A percentile compares a stretch with the other conserved stretches of the same genome.
Evolutionary conservation across 1,139 yeast genomes (phyloP).

Genomic region (Sporopachydermia cereana): DNA sequence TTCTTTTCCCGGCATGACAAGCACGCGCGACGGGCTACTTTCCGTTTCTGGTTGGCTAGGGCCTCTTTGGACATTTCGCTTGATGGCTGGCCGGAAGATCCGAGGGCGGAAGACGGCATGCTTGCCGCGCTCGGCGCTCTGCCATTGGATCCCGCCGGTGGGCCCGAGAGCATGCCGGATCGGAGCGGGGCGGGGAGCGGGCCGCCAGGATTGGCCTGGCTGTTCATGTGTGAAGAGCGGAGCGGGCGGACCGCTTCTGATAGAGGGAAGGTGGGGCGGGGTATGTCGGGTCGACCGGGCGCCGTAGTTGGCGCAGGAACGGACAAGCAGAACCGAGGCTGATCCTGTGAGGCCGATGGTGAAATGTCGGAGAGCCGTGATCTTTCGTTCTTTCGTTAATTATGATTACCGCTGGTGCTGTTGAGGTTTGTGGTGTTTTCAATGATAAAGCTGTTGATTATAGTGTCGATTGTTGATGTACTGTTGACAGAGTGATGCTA

Average conservation of each 20-base stretch:
- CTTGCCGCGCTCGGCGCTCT: neutral
- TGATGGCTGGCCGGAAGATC: neutral
- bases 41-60: conserved; percentile 19
- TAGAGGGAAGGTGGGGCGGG: neutral
- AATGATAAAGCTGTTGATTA: no score
- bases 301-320: no score
- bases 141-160: neutral
- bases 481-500: no score
- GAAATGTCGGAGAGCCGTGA: no score
- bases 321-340: no score
- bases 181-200: neutral
- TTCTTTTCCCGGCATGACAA: conserved; percentile 51
- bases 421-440: no score
- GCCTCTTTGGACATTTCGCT: neutral
- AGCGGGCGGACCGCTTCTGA: neutral
- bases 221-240: no score
- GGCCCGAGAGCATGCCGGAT: neutral
- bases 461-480: no score
- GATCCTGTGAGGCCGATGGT: no score
- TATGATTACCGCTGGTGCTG: no score
- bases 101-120: neutral
- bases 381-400: no score
- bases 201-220: no score
- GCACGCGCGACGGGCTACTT: conserved; percentile 51
- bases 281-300: neutral